Percentiles rank a stretch among this genome's conserved stretches.
These are phyloP conservation scores for Herpetospermum pedunculosum DNA, from an alignment of 306 rosid species.

Conservation along the genomic window DNA sequence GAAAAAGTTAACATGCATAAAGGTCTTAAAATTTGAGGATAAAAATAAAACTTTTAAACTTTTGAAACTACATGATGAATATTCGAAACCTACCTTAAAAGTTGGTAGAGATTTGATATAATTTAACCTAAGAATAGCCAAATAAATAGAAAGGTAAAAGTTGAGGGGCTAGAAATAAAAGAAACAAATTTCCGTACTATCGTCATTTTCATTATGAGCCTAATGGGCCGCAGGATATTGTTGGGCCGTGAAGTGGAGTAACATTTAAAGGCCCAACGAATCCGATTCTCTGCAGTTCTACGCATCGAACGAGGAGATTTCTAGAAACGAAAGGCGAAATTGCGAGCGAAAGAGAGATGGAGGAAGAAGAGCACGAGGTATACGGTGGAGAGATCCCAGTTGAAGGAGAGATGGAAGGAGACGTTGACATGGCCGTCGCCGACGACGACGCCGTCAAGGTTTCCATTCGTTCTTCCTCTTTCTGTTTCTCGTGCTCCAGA, in stretches of 20 bases:
- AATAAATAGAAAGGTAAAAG: too few relatives aligned
- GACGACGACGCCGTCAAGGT: constrained; percentile 85
- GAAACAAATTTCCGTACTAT: too few relatives aligned
- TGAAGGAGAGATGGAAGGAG: constrained; percentile 57
- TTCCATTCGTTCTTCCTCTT: not conserved
- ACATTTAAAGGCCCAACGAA: not conserved
- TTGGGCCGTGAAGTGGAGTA: not conserved
- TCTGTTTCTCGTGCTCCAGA: not conserved
- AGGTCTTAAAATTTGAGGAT: too few relatives aligned
- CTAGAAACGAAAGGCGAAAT: not conserved
- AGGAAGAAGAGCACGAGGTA: constrained; percentile 93
- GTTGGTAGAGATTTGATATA: too few relatives aligned
- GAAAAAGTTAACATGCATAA: too few relatives aligned
- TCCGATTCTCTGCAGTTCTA: not conserved
- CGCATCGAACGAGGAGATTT: constrained; percentile 4
- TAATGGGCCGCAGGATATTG: not conserved
- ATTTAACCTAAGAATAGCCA: too few relatives aligned
- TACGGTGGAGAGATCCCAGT: constrained; percentile 93
- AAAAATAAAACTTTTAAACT: too few relatives aligned
- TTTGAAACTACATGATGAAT: too few relatives aligned
- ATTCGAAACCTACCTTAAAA: too few relatives aligned
- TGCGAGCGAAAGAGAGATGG: constrained; percentile 28
- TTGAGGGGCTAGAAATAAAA: too few relatives aligned
- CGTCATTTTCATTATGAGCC: not conserved
- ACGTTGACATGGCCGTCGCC: constrained; percentile 65